phyloP scores from a whole-genome alignment of 352 stramenopile species.

The Phytophthora melonis region DNA sequence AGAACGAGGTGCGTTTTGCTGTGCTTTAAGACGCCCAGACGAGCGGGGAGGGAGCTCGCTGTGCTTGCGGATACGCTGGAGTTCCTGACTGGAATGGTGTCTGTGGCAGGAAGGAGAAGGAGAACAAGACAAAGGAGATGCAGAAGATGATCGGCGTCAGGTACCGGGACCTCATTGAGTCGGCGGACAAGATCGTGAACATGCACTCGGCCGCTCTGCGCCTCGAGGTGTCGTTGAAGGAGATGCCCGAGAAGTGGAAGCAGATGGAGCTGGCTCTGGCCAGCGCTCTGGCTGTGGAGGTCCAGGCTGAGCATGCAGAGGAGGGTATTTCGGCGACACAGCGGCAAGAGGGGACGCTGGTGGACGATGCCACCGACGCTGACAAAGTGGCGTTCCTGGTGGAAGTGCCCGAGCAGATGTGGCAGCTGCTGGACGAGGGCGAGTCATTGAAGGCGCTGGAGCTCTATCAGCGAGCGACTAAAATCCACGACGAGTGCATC shows the following conservation, averaged over 20 bases:
- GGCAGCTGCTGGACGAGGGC: slow-evolving; percentile 71
- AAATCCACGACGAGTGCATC: slow-evolving; percentile 35
- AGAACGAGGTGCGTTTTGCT: slow-evolving; percentile 59
- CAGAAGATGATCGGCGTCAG: slow-evolving; percentile 94
- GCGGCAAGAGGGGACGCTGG: background rate
- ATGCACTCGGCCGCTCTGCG: slow-evolving; percentile 91
- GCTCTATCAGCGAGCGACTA: slow-evolving; percentile 54
- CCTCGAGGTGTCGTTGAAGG: slow-evolving; percentile 82
- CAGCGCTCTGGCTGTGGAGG: slow-evolving; percentile 36
- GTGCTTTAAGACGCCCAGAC: background rate
- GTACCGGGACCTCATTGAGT: slow-evolving; percentile 94
- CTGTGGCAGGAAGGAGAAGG: slow-evolving; percentile 75
- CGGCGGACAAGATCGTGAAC: slow-evolving; percentile 92
- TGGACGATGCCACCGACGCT: slow-evolving; percentile 3
- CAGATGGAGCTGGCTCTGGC: slow-evolving; percentile 60
- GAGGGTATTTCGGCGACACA: background rate
- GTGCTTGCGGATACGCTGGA: background rate
- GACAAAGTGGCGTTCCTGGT: slow-evolving; percentile 67
- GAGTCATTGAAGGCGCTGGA: slow-evolving; percentile 61
- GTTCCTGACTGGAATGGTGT: background rate
- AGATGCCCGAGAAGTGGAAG: slow-evolving; percentile 88
- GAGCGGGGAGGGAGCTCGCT: background rate
- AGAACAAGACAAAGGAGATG: slow-evolving; percentile 91
- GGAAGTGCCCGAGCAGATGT: slow-evolving; percentile 71
- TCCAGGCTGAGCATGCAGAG: background rate